phyloP scores from a whole-genome alignment of 306 rosid species.

The Nissolia schottii region DNA sequence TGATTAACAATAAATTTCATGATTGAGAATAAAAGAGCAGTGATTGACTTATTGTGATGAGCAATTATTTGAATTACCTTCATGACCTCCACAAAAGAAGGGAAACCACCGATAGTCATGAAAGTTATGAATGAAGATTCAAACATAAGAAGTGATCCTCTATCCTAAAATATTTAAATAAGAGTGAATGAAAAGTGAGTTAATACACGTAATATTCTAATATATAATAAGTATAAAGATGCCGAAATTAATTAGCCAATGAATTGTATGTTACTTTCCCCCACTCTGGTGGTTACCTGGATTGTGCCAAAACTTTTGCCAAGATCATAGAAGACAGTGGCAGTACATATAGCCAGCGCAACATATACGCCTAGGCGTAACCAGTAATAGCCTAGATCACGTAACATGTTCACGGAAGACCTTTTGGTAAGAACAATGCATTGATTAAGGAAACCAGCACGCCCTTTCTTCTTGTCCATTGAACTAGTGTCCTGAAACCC shows the following conservation, averaged over 20 bases:
- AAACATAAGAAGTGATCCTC: slow-evolving; percentile 61
- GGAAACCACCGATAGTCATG: slow-evolving; percentile 87
- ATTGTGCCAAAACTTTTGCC: slow-evolving; percentile 36
- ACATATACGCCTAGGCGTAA: slow-evolving; percentile 53
- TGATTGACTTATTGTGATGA: too few relatives aligned
- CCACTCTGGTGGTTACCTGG: slow-evolving; percentile 40
- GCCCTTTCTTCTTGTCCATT: slow-evolving; percentile 37
- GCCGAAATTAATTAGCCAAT: background rate
- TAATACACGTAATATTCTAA: too few relatives aligned
- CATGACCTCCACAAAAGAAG: slow-evolving; percentile 86
- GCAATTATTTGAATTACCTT: slow-evolving; percentile 39
- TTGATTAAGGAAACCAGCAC: slow-evolving; percentile 51
- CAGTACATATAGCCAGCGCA: slow-evolving; percentile 33
- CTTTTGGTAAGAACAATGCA: slow-evolving; percentile 50
- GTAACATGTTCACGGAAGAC: slow-evolving; percentile 55
- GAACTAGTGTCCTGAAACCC: slow-evolving; percentile 22
- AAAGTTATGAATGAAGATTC: slow-evolving; percentile 65
- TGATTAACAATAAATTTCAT: too few relatives aligned
- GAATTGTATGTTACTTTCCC: background rate
- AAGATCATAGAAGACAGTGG: slow-evolving; percentile 36
- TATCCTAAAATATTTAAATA: slow-evolving; percentile 45
- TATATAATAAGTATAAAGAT: background rate
- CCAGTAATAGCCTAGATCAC: slow-evolving; percentile 79
- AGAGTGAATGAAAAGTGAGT: background rate
- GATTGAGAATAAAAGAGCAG: too few relatives aligned